phyloP scores from a whole-genome alignment of 164 flowering plant species.

The Malania oleifera region DNA sequence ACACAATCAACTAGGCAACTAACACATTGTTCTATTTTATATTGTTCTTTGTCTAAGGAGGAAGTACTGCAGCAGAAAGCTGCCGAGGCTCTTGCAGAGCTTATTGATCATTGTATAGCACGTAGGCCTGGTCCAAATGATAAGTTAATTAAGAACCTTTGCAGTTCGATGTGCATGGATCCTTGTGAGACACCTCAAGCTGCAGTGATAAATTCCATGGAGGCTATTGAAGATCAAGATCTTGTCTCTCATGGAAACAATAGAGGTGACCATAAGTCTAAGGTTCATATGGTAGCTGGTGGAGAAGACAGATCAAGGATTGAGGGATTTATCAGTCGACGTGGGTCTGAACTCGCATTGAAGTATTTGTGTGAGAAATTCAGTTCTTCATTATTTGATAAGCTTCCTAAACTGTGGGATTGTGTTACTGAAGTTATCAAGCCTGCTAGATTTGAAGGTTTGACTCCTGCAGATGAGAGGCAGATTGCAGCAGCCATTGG shows the following conservation, averaged over 20 bases:
- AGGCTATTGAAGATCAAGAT: slow-evolving; percentile 78
- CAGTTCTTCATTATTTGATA: slow-evolving; percentile 72
- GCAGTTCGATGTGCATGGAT: slow-evolving; percentile 85
- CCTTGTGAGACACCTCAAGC: slow-evolving; percentile 94
- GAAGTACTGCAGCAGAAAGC: slow-evolving; percentile 86
- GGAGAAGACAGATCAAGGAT: slow-evolving; percentile 78
- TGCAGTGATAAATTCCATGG: slow-evolving; percentile 57
- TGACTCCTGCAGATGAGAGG: slow-evolving; percentile 31
- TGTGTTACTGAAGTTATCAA: slow-evolving; percentile 85
- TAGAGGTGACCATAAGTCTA: slow-evolving; percentile 48
- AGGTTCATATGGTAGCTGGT: slow-evolving; percentile 51
- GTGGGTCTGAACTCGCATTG: slow-evolving; percentile 90
- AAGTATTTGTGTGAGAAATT: slow-evolving; percentile 76
- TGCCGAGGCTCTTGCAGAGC: slow-evolving; percentile 95
- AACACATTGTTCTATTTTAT: not conserved
- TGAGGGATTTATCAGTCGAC: slow-evolving; percentile 85
- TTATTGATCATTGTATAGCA: slow-evolving; percentile 62
- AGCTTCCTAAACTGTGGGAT: slow-evolving; percentile 90
- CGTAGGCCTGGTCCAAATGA: slow-evolving; percentile 92
- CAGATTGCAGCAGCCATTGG: slow-evolving; percentile 32
- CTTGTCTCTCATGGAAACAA: slow-evolving; percentile 52
- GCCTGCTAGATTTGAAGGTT: slow-evolving; percentile 38
- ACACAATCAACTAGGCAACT: not conserved
- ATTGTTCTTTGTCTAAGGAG: slow-evolving; percentile 47
- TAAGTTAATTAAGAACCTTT: slow-evolving; percentile 86